Evolutionary conservation across 2,329 filamentous ascomycete genomes (phyloP), one percentile per base, ranked within the genome.

Genomic region (Beauveria rudraprayagi): DNA sequence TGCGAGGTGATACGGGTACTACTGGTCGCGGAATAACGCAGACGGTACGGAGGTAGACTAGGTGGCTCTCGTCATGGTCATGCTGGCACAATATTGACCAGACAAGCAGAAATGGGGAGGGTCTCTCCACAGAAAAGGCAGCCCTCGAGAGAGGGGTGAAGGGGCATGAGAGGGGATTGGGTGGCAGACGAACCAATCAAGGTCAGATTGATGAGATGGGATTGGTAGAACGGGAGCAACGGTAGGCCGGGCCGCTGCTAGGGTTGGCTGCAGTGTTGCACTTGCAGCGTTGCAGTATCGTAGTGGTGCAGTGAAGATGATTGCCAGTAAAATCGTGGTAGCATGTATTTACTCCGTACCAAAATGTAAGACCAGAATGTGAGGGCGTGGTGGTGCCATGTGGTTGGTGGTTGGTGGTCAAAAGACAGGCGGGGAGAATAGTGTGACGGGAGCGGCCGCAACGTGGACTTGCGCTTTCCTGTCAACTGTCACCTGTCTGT

Each of bases 201-300:
- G 53, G 48, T 34, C 56, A 52, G 56, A 60, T 60, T 53, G 14
- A 46, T 47, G 24, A 37, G 57, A 46, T 54, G 10, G 48, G 47
- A 60, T 52, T 59, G 56, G 56, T 22, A 59, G 44, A 37, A 40
- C 17, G 24, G 50, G 40, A 37, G 41, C 19, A 47, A 53, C 57
- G 57, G 57, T 54, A 54, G 28, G 48, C 37, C 57, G 57, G 57
- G 57, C 57, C 57, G 57, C 47, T 47, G 57, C 50, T 60, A 60
- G 57, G 50, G 46, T 34, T 41, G 26, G 41, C 57, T 47, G 41
- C 47, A 53, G 57, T 53, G 41, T 10, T 22, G 44, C 44, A 14
- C 19, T 46, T 37, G 34, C 34, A 37, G 34, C 11, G 34, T 37
- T 37, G 34, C 34, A 37, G 34, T 37, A 37, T 37, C 34, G 34